These are phyloP conservation scores for Vigna mungo DNA, from an alignment of 306 rosid species.

Conservation along the genomic window DNA sequence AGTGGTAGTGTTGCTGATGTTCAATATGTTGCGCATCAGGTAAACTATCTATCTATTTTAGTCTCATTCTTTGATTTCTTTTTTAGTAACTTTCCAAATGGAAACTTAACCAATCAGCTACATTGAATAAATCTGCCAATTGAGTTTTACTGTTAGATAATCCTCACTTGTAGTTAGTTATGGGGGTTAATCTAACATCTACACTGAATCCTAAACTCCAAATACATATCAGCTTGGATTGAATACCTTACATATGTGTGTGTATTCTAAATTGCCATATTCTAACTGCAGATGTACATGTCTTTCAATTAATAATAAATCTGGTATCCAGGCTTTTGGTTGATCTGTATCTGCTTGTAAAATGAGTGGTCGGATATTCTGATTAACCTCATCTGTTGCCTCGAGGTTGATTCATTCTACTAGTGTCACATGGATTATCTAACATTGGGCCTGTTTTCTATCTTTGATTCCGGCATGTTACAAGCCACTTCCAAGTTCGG, in stretches of 20 bases:
- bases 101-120: slow-evolving; percentile 1
- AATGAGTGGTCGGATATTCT: slow-evolving; percentile 20
- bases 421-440: slow-evolving; percentile 23
- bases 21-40: slow-evolving; percentile 99
- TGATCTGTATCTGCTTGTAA: no score
- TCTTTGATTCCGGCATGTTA: neutral
- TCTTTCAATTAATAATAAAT: neutral
- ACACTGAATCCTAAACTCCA: slow-evolving; percentile 16
- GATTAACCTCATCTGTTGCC: neutral
- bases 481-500: slow-evolving; percentile 7
- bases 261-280: neutral
- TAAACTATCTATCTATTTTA: slow-evolving; percentile 45
- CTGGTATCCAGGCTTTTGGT: neutral
- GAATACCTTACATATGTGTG: no score
- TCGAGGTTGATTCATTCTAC: neutral
- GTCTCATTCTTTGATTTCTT: slow-evolving; percentile 27
- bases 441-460: slow-evolving; percentile 16
- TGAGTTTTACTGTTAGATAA: slow-evolving; percentile 19
- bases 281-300: neutral
- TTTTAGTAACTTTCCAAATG: slow-evolving; percentile 13
- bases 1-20: slow-evolving; percentile 99
- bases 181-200: no score
- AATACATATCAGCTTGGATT: neutral
- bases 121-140: neutral
- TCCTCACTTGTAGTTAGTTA: no score